Evolutionary conservation across 306 rosid genomes (phyloP).

Genomic region (Dicorynia guianensis): DNA sequence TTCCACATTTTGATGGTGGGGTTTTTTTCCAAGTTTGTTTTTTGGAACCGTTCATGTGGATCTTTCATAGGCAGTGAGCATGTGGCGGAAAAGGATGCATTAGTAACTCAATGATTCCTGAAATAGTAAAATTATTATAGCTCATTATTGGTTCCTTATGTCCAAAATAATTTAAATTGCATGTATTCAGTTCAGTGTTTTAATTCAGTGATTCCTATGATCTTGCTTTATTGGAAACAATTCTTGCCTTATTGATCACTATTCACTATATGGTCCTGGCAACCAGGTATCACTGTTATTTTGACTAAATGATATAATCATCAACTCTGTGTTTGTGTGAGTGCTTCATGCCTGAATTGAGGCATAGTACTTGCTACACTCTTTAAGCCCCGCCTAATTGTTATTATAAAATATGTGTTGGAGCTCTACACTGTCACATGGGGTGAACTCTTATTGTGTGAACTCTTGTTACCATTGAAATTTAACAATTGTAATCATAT

Average conservation of each 20-base stretch:
- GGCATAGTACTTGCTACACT: constrained; percentile 15
- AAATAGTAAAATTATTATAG: constrained; percentile 1
- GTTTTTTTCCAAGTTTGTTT: constrained; percentile 29
- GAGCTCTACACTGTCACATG: constrained; percentile 8
- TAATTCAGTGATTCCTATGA: not conserved
- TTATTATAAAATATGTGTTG: not conserved
- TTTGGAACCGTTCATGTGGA: not conserved
- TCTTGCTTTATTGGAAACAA: constrained; percentile 4
- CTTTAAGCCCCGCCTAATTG: constrained; percentile 2
- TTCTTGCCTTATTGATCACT: not conserved
- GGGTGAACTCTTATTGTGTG: not conserved
- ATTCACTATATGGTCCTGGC: not conserved
- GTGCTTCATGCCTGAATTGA: constrained; percentile 18
- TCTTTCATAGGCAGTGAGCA: not conserved
- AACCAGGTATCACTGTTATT: not conserved
- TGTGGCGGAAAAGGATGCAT: constrained; percentile 10
- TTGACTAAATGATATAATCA: constrained; percentile 8
- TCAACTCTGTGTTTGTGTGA: constrained; percentile 27
- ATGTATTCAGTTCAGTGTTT: constrained; percentile 4
- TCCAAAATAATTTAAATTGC: constrained; percentile 26
- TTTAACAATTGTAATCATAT: constrained; percentile 3
- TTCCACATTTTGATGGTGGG: constrained; percentile 1
- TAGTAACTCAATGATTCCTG: not conserved
- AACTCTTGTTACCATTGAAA: not conserved
- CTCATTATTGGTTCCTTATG: constrained; percentile 28